These are phyloP conservation scores for Phialophora verrucosa DNA, from an alignment of 2,329 filamentous ascomycete species.

Conservation along the genomic window DNA sequence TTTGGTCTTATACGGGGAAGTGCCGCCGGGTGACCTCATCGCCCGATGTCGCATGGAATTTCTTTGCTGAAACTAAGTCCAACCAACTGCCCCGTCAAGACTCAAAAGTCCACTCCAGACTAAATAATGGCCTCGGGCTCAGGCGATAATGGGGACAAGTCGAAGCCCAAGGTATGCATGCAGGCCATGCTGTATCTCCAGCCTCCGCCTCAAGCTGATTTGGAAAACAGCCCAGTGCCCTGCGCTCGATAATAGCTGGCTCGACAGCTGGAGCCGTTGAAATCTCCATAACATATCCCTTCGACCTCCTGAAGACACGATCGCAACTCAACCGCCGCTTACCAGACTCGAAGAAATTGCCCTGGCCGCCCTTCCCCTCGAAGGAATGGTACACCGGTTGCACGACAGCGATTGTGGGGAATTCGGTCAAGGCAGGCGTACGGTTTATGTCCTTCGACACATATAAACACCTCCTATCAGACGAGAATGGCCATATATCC, in stretches of 20 bases:
- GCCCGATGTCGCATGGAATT: conserved; percentile 5
- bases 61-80: background rate
- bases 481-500: conserved; percentile 84
- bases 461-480: conserved; percentile 82
- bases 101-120: background rate
- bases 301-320: conserved; percentile 95
- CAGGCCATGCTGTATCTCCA: background rate
- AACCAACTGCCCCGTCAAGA: background rate
- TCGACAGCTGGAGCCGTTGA: conserved; percentile 93
- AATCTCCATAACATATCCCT: conserved; percentile 93
- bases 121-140: conserved; percentile 29
- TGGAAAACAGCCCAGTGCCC: conserved; percentile 68
- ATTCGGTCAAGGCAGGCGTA: conserved; percentile 94
- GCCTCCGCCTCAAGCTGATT: conserved; percentile 12
- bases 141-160: conserved; percentile 27
- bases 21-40: conserved; percentile 10
- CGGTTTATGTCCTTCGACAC: conserved; percentile 96
- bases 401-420: conserved; percentile 94
- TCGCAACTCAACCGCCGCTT: conserved; percentile 89
- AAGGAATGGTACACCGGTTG: conserved; percentile 97
- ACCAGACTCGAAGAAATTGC: conserved; percentile 81
- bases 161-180: conserved; percentile 29
- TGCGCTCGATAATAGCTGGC: conserved; percentile 90
- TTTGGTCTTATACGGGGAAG: conserved; percentile 6
- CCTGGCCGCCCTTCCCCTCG: conserved; percentile 87